phyloP scores from a whole-genome alignment of 345 rosid species.

The Bretschneidera sinensis region DNA sequence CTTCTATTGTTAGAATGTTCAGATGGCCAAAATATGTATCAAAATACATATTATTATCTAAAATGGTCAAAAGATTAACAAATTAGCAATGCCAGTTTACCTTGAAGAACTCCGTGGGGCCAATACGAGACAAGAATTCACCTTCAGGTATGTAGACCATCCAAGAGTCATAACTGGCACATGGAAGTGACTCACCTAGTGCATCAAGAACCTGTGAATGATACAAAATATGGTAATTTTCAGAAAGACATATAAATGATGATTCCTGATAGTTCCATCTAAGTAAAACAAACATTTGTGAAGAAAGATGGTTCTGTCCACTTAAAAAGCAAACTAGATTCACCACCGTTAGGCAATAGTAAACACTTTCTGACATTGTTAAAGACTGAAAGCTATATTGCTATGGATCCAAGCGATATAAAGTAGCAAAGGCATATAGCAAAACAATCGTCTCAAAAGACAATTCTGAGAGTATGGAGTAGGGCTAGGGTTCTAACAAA shows the following conservation, averaged over 20 bases:
- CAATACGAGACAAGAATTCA: conserved; percentile 82
- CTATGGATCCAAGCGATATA: too few relatives aligned
- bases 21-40: neutral
- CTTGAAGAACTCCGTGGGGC: conserved; percentile 91
- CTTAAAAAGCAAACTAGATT: neutral
- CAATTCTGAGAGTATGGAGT: too few relatives aligned
- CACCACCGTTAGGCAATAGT: neutral
- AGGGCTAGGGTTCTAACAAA: too few relatives aligned
- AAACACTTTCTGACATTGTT: too few relatives aligned
- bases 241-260: neutral
- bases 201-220: conserved; percentile 76
- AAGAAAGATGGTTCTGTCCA: neutral
- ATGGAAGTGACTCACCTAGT: conserved; percentile 80
- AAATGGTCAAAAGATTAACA: neutral
- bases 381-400: too few relatives aligned
- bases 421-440: too few relatives aligned
- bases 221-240: too few relatives aligned
- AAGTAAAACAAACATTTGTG: neutral
- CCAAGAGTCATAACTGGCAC: conserved; percentile 88
- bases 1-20: too few relatives aligned
- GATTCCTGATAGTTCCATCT: neutral
- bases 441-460: too few relatives aligned
- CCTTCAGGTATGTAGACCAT: conserved; percentile 95
- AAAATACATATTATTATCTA: neutral
- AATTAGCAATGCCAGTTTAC: conserved; percentile 25